phyloP scores from a whole-genome alignment of 257 asterid genomes.

The Penstemon newberryi region DNA sequence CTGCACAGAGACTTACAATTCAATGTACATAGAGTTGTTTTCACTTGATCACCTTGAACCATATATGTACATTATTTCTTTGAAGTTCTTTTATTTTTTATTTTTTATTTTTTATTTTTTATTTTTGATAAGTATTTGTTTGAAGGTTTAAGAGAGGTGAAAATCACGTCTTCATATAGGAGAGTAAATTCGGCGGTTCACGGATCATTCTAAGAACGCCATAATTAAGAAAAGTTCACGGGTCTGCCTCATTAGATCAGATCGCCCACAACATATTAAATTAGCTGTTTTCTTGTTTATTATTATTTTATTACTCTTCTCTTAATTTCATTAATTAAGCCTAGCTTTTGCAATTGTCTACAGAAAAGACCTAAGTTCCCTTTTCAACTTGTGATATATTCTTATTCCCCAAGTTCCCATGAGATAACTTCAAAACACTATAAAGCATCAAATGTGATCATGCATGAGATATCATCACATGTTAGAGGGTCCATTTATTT shows the following conservation, averaged over 20 bases:
- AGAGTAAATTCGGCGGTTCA: slow-evolving; percentile 24
- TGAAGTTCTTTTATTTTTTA: too few relatives aligned
- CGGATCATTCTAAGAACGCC: slow-evolving; percentile 4
- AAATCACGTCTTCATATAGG: slow-evolving; percentile 1
- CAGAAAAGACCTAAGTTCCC: too few relatives aligned
- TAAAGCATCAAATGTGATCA: background rate
- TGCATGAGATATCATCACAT: background rate
- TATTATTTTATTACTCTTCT: background rate
- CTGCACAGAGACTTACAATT: too few relatives aligned
- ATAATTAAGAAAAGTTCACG: slow-evolving; percentile 11
- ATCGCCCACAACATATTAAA: background rate
- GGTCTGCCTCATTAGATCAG: slow-evolving; percentile 15
- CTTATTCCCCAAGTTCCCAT: slow-evolving; percentile 10
- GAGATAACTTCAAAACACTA: slow-evolving; percentile 4
- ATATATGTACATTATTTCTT: too few relatives aligned
- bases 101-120: too few relatives aligned
- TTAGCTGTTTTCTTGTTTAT: background rate
- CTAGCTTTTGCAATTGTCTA: too few relatives aligned
- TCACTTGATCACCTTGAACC: too few relatives aligned
- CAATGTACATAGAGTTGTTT: too few relatives aligned
- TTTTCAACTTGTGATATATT: background rate
- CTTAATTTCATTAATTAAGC: background rate
- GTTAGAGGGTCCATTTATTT: slow-evolving; percentile 10
- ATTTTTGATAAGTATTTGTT: too few relatives aligned
- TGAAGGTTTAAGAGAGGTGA: background rate